Evolutionary conservation across 306 rosid genomes (phyloP).

Genomic region (Sicyos edulis): DNA sequence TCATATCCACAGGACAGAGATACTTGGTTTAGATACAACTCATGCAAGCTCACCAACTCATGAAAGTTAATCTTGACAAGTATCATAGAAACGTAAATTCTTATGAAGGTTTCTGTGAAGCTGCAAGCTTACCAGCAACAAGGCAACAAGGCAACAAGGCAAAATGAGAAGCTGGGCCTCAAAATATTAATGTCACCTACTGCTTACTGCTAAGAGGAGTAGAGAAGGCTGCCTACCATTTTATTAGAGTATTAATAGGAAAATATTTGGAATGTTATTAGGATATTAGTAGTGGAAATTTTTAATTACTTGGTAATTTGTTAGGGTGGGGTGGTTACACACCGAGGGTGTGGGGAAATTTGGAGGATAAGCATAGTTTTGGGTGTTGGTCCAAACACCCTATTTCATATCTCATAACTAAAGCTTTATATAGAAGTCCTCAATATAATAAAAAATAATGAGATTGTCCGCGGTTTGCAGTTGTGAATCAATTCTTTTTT

Average conservation of each 20-base stretch:
- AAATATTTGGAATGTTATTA: not conserved
- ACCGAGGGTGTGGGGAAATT: not conserved
- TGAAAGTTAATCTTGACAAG: too few relatives aligned
- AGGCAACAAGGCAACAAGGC: too few relatives aligned
- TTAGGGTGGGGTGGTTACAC: not conserved
- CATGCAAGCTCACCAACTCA: too few relatives aligned
- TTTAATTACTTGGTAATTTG: not conserved
- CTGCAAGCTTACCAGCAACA: too few relatives aligned
- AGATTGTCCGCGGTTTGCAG: not conserved
- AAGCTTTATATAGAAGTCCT: not conserved
- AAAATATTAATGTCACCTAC: not conserved
- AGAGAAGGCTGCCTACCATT: not conserved
- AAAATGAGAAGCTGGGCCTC: too few relatives aligned
- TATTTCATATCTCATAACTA: constrained; percentile 8
- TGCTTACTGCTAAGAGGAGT: not conserved
- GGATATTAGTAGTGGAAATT: not conserved
- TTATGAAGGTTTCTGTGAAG: too few relatives aligned
- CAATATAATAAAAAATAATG: not conserved
- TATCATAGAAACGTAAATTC: too few relatives aligned
- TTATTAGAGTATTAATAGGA: not conserved
- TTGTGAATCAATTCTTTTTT: not conserved
- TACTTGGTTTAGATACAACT: too few relatives aligned
- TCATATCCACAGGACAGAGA: too few relatives aligned
- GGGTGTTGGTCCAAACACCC: not conserved
- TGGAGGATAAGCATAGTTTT: not conserved